Evolutionary conservation across 2,329 filamentous ascomycete species (phyloP).

Genomic region (Cytospora leucostoma): DNA sequence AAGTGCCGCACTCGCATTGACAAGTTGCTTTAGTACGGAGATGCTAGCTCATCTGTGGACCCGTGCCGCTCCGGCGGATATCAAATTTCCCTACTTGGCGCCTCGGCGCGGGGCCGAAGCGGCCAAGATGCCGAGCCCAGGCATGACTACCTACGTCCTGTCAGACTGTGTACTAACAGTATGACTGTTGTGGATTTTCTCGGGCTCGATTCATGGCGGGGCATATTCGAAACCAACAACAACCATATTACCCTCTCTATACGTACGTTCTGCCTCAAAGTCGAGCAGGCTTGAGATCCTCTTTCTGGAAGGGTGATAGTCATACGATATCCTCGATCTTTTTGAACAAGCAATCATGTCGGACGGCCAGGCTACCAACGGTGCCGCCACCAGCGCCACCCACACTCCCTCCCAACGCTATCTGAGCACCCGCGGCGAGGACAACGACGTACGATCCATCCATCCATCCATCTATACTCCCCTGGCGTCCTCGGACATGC

Average conservation of each 20-base stretch:
- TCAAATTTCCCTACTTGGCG: constrained; percentile 7
- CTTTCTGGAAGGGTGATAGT: background rate
- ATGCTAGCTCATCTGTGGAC: background rate
- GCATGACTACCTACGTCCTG: background rate
- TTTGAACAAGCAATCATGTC: constrained; percentile 41
- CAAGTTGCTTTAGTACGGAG: background rate
- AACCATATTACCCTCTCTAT: background rate
- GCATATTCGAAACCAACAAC: constrained; percentile 5
- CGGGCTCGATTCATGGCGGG: constrained; percentile 9
- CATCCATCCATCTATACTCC: constrained; percentile 16
- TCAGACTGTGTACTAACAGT: too few species aligned
- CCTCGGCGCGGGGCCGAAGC: constrained; percentile 22
- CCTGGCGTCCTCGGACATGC: constrained; percentile 1
- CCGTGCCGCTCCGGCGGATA: constrained; percentile 5
- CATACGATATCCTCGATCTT: background rate
- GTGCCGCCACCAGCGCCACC: constrained; percentile 37
- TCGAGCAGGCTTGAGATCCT: background rate
- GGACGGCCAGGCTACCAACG: constrained; percentile 41
- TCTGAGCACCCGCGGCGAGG: constrained; percentile 53
- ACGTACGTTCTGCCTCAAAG: background rate
- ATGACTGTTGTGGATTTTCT: constrained; percentile 7
- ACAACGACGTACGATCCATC: constrained; percentile 45
- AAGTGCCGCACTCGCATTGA: too few species aligned
- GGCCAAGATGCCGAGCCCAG: background rate
- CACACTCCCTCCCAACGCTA: constrained; percentile 52